phyloP scores from a whole-genome alignment of 1,284 basidiomycete species.

The Rhodotorula glutinis region DNA sequence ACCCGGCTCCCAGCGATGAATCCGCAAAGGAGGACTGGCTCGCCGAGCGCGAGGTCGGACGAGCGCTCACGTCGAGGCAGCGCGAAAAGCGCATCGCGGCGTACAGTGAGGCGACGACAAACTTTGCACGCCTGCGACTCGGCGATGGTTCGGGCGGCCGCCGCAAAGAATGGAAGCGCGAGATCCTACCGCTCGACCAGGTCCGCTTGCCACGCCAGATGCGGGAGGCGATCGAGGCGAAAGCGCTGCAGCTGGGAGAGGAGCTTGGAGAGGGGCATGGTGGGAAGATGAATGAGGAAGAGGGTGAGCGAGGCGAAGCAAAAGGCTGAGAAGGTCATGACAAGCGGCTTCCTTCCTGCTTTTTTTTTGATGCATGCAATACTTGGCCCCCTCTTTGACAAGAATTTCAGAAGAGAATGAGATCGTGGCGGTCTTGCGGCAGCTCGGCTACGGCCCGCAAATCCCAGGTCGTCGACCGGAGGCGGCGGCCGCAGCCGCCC shows the following conservation, averaged over 20 bases:
- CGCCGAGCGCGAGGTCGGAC: slow-evolving; percentile 20
- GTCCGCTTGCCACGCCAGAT: not conserved
- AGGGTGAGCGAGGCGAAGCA: no score
- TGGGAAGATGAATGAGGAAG: no score
- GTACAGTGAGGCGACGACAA: not conserved
- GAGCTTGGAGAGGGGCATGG: not conserved
- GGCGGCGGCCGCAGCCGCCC: no score
- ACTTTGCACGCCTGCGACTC: slow-evolving; percentile 3
- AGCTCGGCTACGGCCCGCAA: no score
- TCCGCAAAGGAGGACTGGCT: slow-evolving; percentile 1
- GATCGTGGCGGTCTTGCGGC: no score
- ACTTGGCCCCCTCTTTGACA: no score
- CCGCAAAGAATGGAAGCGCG: not conserved
- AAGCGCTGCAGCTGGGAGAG: not conserved
- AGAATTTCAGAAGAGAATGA: no score
- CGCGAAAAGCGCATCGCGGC: slow-evolving; percentile 5
- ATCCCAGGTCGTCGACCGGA: no score
- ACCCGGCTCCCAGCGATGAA: not conserved
- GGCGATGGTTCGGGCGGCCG: not conserved
- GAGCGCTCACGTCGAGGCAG: slow-evolving; percentile 17
- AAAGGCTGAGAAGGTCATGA: no score
- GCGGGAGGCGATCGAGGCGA: not conserved
- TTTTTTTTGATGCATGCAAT: no score
- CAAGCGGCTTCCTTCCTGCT: no score
- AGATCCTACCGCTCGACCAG: slow-evolving; percentile 1